phyloP scores from a whole-genome alignment of 2,329 filamentous ascomycete genomes.

The Talaromyces sp. region DNA sequence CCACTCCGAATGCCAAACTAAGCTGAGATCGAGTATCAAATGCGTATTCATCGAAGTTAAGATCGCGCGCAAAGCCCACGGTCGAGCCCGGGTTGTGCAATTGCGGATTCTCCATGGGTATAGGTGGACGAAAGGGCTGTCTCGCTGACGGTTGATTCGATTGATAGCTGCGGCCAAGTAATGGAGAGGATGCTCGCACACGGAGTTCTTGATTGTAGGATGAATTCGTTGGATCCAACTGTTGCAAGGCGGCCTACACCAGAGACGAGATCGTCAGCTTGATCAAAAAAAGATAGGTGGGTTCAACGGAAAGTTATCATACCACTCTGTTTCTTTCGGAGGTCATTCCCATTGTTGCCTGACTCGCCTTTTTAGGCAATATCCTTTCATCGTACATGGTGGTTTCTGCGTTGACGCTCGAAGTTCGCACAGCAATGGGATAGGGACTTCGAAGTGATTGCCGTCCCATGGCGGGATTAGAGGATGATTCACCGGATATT shows the following conservation, averaged over 20 bases:
- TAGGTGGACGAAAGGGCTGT: not conserved
- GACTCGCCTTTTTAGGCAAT: slow-evolving; percentile 4
- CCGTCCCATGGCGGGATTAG: slow-evolving; percentile 18
- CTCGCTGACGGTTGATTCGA: slow-evolving; percentile 6
- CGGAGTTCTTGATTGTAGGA: slow-evolving; percentile 17
- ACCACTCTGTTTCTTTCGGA: slow-evolving; percentile 11
- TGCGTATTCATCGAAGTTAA: slow-evolving; percentile 14
- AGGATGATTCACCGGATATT: not conserved
- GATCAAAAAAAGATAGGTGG: not conserved
- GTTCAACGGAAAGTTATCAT: not conserved
- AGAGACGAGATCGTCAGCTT: not conserved
- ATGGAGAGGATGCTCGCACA: slow-evolving; percentile 20
- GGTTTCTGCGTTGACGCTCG: slow-evolving; percentile 19
- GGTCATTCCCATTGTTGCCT: not conserved
- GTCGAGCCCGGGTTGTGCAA: slow-evolving; percentile 15
- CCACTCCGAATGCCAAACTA: slow-evolving; percentile 17
- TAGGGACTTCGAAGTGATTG: slow-evolving; percentile 16
- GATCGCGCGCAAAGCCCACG: not conserved
- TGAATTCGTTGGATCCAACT: not conserved
- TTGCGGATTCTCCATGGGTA: slow-evolving; percentile 5
- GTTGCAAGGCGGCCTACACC: not conserved
- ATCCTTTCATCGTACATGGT: slow-evolving; percentile 5
- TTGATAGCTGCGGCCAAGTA: slow-evolving; percentile 20
- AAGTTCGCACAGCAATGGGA: slow-evolving; percentile 18
- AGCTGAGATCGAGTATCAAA: slow-evolving; percentile 18